Percentiles rank a stretch among this genome's conserved stretches.
Conservation (phyloP, 768 basidiomycete genomes). For the Mrakia hoshinonis region DNA sequence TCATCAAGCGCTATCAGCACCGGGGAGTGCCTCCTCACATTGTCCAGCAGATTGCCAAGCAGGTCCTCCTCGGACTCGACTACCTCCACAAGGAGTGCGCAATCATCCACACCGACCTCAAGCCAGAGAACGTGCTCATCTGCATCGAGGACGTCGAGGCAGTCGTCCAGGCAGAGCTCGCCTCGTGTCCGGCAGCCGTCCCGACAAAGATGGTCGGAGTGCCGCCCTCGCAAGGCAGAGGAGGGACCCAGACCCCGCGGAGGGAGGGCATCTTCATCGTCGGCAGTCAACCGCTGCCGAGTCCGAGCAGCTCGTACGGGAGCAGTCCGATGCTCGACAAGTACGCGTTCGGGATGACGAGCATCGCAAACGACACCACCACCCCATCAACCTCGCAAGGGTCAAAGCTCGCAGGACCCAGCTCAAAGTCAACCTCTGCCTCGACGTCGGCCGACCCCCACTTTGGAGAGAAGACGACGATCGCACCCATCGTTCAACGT, state of each 20-base stretch:
- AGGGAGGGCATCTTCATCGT: constrained; percentile 75
- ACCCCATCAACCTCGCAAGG: neutral
- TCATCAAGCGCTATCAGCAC: constrained; percentile 97
- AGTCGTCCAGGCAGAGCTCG: constrained; percentile 77
- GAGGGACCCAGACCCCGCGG: constrained; percentile 92
- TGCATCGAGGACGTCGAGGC: constrained; percentile 92
- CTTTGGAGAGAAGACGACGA: constrained; percentile 23
- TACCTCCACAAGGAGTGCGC: constrained; percentile 97
- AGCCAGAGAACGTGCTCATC: constrained; percentile 96
- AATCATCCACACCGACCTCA: constrained; percentile 95
- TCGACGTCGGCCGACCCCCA: constrained; percentile 15
- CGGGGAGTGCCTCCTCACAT: constrained; percentile 90
- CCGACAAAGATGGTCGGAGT: constrained; percentile 84
- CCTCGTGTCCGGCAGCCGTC: constrained; percentile 48
- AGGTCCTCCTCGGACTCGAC: constrained; percentile 86
- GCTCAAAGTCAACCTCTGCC: constrained; percentile 5
- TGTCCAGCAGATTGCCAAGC: constrained; percentile 93
- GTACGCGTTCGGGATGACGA: constrained; percentile 85
- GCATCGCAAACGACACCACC: constrained; percentile 49
- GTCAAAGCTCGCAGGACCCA: constrained; percentile 1
- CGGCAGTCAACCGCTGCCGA: constrained; percentile 81
- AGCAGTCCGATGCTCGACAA: constrained; percentile 65
- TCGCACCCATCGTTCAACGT: constrained; percentile 16
- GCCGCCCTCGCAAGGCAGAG: constrained; percentile 74
- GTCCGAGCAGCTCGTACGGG: constrained; percentile 58